Evolutionary conservation across 2,329 filamentous ascomycete genomes (phyloP).

Genomic region (Aspergillus melleus): DNA sequence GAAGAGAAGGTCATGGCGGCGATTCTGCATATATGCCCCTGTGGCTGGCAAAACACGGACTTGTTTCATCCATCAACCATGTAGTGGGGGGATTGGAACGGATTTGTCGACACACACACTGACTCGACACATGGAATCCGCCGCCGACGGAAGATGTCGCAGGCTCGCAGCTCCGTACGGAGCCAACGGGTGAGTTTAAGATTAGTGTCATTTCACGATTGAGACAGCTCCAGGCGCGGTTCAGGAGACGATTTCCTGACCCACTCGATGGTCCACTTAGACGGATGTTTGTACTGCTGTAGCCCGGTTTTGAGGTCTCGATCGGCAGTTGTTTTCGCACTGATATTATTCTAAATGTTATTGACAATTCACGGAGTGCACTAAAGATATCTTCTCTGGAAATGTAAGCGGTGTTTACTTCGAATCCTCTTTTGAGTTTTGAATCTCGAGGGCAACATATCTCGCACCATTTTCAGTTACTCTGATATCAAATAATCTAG

Average conservation of each 20-base stretch:
- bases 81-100: not conserved
- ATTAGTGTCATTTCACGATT: conserved; percentile 1
- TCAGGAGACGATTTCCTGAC: not conserved
- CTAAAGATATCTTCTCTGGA: too few species aligned
- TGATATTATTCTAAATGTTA: not conserved
- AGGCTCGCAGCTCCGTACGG: not conserved
- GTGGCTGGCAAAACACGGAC: not conserved
- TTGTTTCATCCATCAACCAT: conserved; percentile 9
- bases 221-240: not conserved
- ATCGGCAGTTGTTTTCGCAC: not conserved
- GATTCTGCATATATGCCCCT: conserved; percentile 3
- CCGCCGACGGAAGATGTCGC: not conserved
- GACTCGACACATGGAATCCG: conserved; percentile 7
- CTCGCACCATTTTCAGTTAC: too few species aligned
- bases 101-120: not conserved
- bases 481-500: not conserved
- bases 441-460: too few species aligned
- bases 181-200: not conserved
- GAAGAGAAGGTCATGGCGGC: not conserved
- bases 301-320: not conserved
- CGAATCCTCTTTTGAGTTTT: too few species aligned
- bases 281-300: not conserved
- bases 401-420: too few species aligned
- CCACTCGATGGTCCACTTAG: not conserved
- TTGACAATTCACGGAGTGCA: too few species aligned